Conservation (phyloP, 2,329 filamentous ascomycete genomes). For the Coleophoma cylindrospora region DNA sequence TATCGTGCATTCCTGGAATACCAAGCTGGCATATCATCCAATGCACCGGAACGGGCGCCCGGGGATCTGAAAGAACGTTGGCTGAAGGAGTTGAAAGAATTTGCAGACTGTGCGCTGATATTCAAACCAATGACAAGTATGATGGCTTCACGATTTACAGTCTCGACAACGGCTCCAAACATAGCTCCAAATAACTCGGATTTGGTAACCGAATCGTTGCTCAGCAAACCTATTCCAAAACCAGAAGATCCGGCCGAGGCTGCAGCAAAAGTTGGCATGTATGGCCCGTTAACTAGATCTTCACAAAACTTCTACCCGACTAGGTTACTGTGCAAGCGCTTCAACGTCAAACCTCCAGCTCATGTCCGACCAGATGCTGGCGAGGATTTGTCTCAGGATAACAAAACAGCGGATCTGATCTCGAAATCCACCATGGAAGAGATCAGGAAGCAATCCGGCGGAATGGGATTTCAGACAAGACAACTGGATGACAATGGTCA, state of each 20-base stretch:
- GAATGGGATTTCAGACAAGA: conserved; percentile 26
- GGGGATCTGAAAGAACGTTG: conserved; percentile 63
- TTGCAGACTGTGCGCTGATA: conserved; percentile 65
- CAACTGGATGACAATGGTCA: conserved; percentile 12
- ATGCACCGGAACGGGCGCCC: conserved; percentile 45
- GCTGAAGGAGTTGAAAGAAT: conserved; percentile 72
- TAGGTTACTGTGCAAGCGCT: conserved; percentile 86
- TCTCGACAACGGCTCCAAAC: conserved; percentile 47
- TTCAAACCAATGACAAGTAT: conserved; percentile 89
- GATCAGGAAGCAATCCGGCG: conserved; percentile 42
- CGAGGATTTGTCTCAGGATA: conserved; percentile 17
- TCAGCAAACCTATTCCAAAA: conserved; percentile 47
- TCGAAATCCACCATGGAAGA: conserved; percentile 49
- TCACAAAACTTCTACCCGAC: conserved; percentile 71
- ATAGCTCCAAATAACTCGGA: conserved; percentile 31
- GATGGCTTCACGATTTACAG: conserved; percentile 92
- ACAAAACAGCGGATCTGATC: conserved; percentile 37
- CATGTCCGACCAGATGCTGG: conserved; percentile 52
- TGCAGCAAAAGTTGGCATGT: conserved; percentile 89
- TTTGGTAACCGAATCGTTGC: conserved; percentile 29
- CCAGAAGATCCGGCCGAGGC: conserved; percentile 74
- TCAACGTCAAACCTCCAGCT: conserved; percentile 76
- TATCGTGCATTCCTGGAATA: conserved; percentile 80
- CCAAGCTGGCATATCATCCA: conserved; percentile 56
- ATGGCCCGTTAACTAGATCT: conserved; percentile 78